These are phyloP conservation scores for Aureobasidium sp. DNA, from an alignment of 2,329 filamentous ascomycete genomes.

Conservation along the genomic window DNA sequence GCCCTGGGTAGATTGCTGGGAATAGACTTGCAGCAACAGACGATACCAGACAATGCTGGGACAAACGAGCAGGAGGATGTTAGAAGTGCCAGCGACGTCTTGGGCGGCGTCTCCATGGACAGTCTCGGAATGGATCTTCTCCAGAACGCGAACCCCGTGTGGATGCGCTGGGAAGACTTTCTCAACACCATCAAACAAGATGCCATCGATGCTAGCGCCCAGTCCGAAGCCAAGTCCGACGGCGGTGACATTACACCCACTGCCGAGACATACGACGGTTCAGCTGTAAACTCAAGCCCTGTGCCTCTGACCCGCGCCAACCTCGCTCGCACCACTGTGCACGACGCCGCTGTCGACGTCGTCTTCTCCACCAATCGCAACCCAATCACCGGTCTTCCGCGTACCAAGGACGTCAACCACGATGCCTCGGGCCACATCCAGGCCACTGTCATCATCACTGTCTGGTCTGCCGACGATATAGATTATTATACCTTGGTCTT, in stretches of 20 bases:
- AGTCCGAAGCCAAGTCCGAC: constrained; percentile 6
- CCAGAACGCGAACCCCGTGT: constrained; percentile 51
- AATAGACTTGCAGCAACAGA: constrained; percentile 38
- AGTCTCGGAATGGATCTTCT: constrained; percentile 67
- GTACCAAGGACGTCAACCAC: constrained; percentile 12
- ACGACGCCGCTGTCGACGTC: constrained; percentile 60
- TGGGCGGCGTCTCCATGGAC: constrained; percentile 57
- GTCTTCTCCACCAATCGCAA: constrained; percentile 48
- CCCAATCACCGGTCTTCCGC: constrained; percentile 28
- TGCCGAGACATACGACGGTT: not conserved
- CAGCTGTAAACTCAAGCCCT: not conserved
- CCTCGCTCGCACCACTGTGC: constrained; percentile 32
- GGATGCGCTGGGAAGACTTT: constrained; percentile 44
- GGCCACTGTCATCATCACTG: constrained; percentile 67
- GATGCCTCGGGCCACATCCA: constrained; percentile 33
- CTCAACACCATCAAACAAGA: constrained; percentile 36
- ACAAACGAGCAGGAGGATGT: constrained; percentile 20
- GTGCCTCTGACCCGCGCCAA: constrained; percentile 14
- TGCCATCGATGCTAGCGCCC: constrained; percentile 18
- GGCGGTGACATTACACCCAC: constrained; percentile 15
- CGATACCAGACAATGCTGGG: constrained; percentile 21
- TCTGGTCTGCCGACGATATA: constrained; percentile 61
- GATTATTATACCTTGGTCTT: constrained; percentile 69
- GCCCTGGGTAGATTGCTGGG: constrained; percentile 63
- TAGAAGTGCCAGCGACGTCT: constrained; percentile 45